Conservation (phyloP, 805 yeast genomes). For the Saccharomycopsis lassenensis region DNA sequence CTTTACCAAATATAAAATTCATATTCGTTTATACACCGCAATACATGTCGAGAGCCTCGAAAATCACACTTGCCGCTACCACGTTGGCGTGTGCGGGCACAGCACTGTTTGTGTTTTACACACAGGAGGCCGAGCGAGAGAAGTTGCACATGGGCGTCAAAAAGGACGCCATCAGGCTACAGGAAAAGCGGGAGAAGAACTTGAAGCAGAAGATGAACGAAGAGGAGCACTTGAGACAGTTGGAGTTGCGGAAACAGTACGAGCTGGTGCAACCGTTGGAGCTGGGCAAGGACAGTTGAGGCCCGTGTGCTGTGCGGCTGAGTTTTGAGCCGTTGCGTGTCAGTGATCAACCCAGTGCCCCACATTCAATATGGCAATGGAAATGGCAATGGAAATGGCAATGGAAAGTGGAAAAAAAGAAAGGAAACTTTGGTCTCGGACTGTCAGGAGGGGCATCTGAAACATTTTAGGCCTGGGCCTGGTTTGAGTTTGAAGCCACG, state of each 20-base stretch:
- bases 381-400: no score
- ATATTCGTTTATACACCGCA: no score
- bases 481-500: no score
- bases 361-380: no score
- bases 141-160: constrained; percentile 75
- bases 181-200: constrained; percentile 33
- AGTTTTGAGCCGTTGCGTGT: no score
- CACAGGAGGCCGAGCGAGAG: constrained; percentile 62
- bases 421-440: no score
- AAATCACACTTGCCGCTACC: constrained; percentile 56
- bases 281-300: constrained; percentile 31
- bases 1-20: no score
- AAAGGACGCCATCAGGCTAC: constrained; percentile 63
- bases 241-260: constrained; percentile 44
- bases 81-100: constrained; percentile 46
- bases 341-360: no score
- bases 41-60: constrained; percentile 73
- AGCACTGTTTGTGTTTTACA: constrained; percentile 55
- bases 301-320: no score
- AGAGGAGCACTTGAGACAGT: constrained; percentile 56
- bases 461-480: no score
- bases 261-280: constrained; percentile 54
- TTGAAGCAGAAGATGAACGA: constrained; percentile 42
- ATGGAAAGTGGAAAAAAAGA: no score
- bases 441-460: no score